phyloP scores from a whole-genome alignment of 1,284 basidiomycete species.

The Sphaerobolus stellatus region DNA sequence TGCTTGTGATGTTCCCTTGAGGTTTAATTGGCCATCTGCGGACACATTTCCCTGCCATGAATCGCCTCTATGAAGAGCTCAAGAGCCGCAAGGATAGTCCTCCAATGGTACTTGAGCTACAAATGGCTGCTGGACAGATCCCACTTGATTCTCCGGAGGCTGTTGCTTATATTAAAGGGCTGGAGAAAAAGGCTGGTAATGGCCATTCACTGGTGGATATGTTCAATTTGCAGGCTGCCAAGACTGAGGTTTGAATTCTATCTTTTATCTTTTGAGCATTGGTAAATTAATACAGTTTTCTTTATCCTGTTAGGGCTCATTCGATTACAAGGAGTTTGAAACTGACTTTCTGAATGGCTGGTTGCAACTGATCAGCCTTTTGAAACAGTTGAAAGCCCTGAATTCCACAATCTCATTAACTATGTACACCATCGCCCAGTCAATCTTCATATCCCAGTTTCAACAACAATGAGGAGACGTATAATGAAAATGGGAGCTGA shows the following conservation, averaged over 20 bases:
- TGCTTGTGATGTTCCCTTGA: background rate
- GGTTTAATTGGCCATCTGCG: background rate
- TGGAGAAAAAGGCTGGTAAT: background rate
- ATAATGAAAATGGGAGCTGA: slow-evolving; percentile 18
- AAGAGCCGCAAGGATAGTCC: background rate
- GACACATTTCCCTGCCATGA: background rate
- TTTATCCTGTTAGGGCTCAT: slow-evolving; percentile 6
- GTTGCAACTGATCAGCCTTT: slow-evolving; percentile 33
- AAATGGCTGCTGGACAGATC: background rate
- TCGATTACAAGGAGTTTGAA: slow-evolving; percentile 23
- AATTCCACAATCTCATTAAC: slow-evolving; percentile 23
- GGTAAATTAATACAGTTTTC: too few relatives aligned
- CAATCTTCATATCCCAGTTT: slow-evolving; percentile 2
- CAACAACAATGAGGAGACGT: slow-evolving; percentile 6
- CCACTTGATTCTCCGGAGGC: background rate
- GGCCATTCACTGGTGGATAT: background rate
- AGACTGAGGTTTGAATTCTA: background rate
- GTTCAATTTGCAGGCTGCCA: background rate
- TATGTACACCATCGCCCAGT: slow-evolving; percentile 23
- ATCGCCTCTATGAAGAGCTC: background rate
- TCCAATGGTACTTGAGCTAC: background rate
- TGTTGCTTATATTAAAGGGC: background rate
- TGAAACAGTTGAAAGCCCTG: slow-evolving; percentile 29
- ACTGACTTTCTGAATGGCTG: slow-evolving; percentile 27
- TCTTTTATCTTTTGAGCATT: too few relatives aligned